Base-by-base conservation (phyloP, 1,284 basidiomycete species). In the Boletus smithii region DNA sequence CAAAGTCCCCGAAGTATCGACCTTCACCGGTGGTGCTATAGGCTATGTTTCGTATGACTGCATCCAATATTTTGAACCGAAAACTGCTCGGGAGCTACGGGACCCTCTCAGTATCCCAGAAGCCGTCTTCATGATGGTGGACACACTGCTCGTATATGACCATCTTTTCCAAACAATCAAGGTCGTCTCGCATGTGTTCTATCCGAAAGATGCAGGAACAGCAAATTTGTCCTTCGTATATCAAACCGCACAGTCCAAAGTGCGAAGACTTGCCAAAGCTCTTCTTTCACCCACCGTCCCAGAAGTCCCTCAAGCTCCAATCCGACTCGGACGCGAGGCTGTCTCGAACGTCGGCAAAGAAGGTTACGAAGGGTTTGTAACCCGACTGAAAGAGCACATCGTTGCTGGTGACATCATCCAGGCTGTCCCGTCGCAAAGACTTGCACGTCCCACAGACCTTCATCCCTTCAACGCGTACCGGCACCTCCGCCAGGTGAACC, bases 381-480 rank as follows among this genome's bases (percentile, higher is more conserved):
- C 93, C 32, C 81, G 78, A 49, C 74, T 99, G 51, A 97, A 98
- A 73, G 79, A 97, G 63, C 91, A 94, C 64, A 97, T 99, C 48
- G 77, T 97, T 51, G 88, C 88, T 40, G 97, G 97, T 32, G 93
- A 99, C 70, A 98, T 99, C 63, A 99, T 99, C 61, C 97, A 99
- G 70, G 97, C 97, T 3, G 97, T 99, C 8, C 97, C 97, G 2
- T 94, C 91, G 14, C 97, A 99, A 66, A 79, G 95, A 14, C 74
- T 99, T 31, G 75, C 87, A 14, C 80, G 92, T 32, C 86, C 87
- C 44, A 99, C 97, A 0, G 69, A 79, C 17, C 73, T 99, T 24
- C 94, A 99, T 68, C 95, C 97, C 0, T 99, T 99, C 77, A 99
- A 99, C 72, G 92, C 88, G 11, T 97, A 95, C 68, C 80, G 97